These are phyloP conservation scores for Bromus sterilis DNA, from an alignment of 176 grass and related monocot species.

Conservation along the genomic window DNA sequence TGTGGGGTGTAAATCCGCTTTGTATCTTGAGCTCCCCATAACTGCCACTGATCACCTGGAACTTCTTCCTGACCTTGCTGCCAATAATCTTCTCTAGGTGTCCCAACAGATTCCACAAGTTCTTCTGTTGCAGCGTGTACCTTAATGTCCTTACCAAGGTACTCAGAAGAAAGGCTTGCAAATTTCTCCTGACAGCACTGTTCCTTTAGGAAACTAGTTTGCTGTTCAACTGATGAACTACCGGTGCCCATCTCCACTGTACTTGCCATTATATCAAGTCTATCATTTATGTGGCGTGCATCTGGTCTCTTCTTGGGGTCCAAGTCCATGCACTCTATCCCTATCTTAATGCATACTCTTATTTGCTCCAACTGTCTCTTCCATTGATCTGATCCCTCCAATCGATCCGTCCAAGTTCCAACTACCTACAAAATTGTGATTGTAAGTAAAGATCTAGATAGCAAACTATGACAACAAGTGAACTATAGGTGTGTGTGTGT, in stretches of 20 bases:
- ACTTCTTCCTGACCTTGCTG: neutral
- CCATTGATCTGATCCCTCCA: neutral
- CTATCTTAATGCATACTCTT: neutral
- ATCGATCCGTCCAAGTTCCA: neutral
- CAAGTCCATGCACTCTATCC: neutral
- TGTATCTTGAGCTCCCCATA: neutral
- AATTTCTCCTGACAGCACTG: neutral
- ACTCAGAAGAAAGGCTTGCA: neutral
- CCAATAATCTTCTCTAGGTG: neutral
- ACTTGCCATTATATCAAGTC: neutral
- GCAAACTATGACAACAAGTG: neutral
- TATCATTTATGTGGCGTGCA: neutral
- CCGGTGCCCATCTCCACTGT: rapidly evolving
- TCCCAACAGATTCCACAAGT: neutral
- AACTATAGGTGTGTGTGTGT: neutral
- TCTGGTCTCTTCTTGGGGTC: neutral
- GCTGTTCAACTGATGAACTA: neutral
- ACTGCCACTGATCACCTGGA: neutral
- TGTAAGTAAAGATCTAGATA: neutral
- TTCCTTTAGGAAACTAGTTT: neutral
- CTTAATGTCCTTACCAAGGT: neutral
- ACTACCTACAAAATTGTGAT: neutral
- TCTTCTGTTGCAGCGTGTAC: neutral
- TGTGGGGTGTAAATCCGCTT: neutral
- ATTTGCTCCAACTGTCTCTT: neutral